phyloP scores from a whole-genome alignment of 306 rosid species.

The Prunus padus region DNA sequence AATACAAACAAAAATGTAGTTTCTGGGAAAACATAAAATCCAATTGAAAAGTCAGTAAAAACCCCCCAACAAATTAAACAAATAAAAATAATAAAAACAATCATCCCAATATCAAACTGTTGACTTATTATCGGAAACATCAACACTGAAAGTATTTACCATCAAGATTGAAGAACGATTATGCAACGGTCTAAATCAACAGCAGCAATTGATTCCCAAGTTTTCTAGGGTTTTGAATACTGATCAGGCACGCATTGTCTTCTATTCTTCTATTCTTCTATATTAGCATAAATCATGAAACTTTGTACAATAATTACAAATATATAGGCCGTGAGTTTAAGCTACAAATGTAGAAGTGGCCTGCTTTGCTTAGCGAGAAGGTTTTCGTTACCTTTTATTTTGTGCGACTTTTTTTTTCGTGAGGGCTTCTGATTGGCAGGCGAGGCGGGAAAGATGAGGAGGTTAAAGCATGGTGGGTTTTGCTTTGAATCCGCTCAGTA shows the following conservation, averaged over 20 bases:
- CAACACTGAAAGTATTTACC: not conserved
- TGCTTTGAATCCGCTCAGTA: not conserved
- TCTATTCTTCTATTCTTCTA: not conserved
- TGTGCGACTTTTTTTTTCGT: not conserved
- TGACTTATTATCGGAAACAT: not conserved
- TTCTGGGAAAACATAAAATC: not conserved
- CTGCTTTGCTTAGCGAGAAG: not conserved
- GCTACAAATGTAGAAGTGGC: not conserved
- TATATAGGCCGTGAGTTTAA: not conserved
- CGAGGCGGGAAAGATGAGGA: slow-evolving; percentile 15
- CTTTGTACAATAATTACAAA: not conserved
- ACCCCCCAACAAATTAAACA: not conserved
- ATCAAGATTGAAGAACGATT: not conserved
- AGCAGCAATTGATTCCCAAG: not conserved
- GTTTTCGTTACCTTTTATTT: not conserved
- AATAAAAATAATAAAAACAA: not conserved
- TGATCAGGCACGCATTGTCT: not conserved
- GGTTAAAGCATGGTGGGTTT: not conserved
- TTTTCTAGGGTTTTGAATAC: slow-evolving; percentile 5
- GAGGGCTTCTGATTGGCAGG: not conserved
- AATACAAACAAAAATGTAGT: not conserved
- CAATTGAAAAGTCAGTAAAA: not conserved
- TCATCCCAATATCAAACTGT: not conserved
- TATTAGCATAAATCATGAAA: not conserved
- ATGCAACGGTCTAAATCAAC: not conserved